phyloP scores from a whole-genome alignment of 352 stramenopile species.

The Pythium folliculosum region DNA sequence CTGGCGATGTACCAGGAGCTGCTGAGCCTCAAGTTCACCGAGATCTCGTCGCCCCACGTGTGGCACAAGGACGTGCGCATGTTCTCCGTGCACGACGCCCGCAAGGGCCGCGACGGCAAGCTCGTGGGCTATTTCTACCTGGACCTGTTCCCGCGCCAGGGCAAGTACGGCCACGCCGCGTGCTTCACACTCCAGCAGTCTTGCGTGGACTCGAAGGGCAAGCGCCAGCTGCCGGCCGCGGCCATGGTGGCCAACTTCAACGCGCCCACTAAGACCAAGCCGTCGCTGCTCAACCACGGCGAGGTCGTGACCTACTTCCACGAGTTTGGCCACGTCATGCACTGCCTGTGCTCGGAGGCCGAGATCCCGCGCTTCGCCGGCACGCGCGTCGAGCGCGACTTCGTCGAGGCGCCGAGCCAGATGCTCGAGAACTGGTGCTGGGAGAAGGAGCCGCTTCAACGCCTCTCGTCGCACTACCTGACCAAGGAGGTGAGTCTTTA shows the following conservation, averaged over 20 bases:
- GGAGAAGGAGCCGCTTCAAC: conserved; percentile 83
- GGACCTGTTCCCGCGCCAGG: conserved; percentile 82
- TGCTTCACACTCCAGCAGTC: conserved; percentile 89
- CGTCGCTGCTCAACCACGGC: conserved; percentile 76
- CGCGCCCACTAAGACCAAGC: conserved; percentile 72
- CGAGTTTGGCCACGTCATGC: conserved; percentile 91
- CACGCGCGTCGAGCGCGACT: conserved; percentile 82
- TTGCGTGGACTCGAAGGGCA: conserved; percentile 59
- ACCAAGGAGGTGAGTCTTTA: conserved; percentile 46
- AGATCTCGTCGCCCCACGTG: conserved; percentile 76
- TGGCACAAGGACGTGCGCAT: conserved; percentile 90
- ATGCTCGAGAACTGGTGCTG: conserved; percentile 93
- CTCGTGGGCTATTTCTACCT: conserved; percentile 89
- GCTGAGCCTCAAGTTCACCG: conserved; percentile 81
- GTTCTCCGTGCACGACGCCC: conserved; percentile 83
- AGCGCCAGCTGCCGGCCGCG: conserved; percentile 66
- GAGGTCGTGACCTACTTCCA: conserved; percentile 91
- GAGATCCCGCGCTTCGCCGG: conserved; percentile 78
- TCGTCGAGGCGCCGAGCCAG: conserved; percentile 90
- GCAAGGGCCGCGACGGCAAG: conserved; percentile 44
- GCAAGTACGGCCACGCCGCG: conserved; percentile 89
- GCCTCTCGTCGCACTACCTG: conserved; percentile 84
- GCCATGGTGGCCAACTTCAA: conserved; percentile 93
- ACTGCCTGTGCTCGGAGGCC: conserved; percentile 86
- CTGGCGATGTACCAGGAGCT: conserved; percentile 90